Conservation (phyloP, 345 rosid species). For the Eucalyptus fibrosa region DNA sequence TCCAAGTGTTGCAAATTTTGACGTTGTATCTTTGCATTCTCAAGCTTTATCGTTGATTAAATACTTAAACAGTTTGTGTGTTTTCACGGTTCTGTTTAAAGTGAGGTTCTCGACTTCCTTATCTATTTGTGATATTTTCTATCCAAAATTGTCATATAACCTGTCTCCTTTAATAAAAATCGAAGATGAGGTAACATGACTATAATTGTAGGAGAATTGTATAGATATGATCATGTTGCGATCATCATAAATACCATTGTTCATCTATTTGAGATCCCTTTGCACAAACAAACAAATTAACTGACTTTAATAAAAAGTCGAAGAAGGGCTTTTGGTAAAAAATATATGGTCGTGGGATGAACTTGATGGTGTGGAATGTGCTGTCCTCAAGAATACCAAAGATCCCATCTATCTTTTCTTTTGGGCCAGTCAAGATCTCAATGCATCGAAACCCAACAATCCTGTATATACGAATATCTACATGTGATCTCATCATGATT, state of each 20-base stretch:
- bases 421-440: background rate
- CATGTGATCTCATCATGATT: background rate
- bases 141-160: fast-evolving
- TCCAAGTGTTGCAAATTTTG: too few relatives aligned
- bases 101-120: background rate
- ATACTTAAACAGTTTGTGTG: fast-evolving
- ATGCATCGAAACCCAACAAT: background rate
- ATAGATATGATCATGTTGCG: too few relatives aligned
- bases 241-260: too few relatives aligned
- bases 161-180: too few relatives aligned
- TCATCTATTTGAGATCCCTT: too few relatives aligned
- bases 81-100: fast-evolving
- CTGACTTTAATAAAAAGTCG: too few relatives aligned
- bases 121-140: fast-evolving
- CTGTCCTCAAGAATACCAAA: background rate
- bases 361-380: background rate
- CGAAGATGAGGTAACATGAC: too few relatives aligned
- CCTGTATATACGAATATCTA: background rate
- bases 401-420: background rate
- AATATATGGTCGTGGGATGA: background rate
- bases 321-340: background rate
- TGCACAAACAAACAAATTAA: too few relatives aligned
- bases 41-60: too few relatives aligned
- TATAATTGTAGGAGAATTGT: too few relatives aligned
- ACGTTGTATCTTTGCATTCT: too few relatives aligned